Conservation (phyloP, 1,284 basidiomycete genomes). For the Marasmius tenuissimus region DNA sequence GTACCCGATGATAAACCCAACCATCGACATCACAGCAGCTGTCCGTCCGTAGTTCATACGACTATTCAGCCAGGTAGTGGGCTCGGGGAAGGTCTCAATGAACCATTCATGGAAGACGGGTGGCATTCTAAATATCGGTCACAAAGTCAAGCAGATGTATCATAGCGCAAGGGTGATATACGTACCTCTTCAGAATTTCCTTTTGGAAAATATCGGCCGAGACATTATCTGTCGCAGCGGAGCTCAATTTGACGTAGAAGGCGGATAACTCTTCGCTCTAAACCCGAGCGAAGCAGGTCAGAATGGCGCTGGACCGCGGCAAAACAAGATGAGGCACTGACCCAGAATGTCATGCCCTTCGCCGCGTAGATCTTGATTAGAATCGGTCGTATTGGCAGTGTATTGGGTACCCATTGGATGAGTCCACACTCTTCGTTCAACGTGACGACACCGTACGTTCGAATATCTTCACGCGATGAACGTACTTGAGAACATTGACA, state of each 20-base stretch:
- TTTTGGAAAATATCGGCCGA: constrained; percentile 47
- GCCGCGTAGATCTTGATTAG: constrained; percentile 75
- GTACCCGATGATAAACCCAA: constrained; percentile 95
- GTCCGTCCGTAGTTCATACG: constrained; percentile 88
- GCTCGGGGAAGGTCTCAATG: constrained; percentile 94
- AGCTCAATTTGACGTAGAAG: background rate
- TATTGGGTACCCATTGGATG: constrained; percentile 99
- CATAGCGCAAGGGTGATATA: background rate
- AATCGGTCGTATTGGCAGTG: constrained; percentile 82
- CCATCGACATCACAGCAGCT: constrained; percentile 98
- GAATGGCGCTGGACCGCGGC: background rate
- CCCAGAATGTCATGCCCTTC: constrained; percentile 62
- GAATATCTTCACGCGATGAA: constrained; percentile 65
- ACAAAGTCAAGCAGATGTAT: constrained; percentile 7
- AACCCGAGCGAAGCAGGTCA: background rate
- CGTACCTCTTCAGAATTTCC: constrained; percentile 63
- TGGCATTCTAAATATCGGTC: constrained; percentile 52
- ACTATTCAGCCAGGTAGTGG: constrained; percentile 90
- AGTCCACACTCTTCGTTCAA: constrained; percentile 97
- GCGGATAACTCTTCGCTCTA: background rate
- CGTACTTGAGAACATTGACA: background rate
- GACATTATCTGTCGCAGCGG: background rate
- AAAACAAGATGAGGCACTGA: constrained; percentile 31
- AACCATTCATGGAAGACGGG: constrained; percentile 99
- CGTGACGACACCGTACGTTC: constrained; percentile 95